Conservation (phyloP, 176 grass and related monocot species). For the Hordeum marinum region DNA sequence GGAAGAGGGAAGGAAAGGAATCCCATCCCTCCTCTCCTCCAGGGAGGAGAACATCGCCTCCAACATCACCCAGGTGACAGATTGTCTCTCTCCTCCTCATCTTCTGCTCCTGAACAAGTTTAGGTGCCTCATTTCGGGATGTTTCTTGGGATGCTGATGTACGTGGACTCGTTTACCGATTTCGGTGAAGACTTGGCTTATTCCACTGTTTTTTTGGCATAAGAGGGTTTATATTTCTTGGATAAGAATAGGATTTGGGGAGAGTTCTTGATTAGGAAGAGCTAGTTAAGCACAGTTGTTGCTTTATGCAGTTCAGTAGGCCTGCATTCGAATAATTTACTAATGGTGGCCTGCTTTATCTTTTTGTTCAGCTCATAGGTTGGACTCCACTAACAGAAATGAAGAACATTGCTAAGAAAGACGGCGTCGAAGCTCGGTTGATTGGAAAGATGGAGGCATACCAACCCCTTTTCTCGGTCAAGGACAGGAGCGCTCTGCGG, state of each 20-base stretch:
- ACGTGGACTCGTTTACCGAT: not conserved
- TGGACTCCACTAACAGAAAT: slow-evolving; percentile 72
- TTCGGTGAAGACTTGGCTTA: not conserved
- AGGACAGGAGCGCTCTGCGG: slow-evolving; percentile 62
- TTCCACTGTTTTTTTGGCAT: not conserved
- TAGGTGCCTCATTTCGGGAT: not conserved
- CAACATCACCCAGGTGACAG: slow-evolving; percentile 22
- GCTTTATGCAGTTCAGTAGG: not conserved
- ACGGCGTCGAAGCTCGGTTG: slow-evolving; percentile 37
- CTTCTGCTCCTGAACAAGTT: not conserved
- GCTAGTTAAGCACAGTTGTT: not conserved
- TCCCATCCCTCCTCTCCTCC: slow-evolving; percentile 2
- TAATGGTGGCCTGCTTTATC: not conserved
- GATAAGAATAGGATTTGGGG: not conserved
- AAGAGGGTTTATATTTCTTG: not conserved
- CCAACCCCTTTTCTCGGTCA: slow-evolving; percentile 76
- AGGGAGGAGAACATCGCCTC: slow-evolving; percentile 17
- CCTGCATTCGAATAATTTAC: too few species aligned
- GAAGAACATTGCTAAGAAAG: slow-evolving; percentile 47
- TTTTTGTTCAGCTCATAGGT: slow-evolving; percentile 58
- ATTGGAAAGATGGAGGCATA: slow-evolving; percentile 71
- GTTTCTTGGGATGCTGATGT: not conserved
- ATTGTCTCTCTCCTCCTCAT: not conserved
- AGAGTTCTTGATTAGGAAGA: not conserved
- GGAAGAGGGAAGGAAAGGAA: slow-evolving; percentile 11